Conservation (phyloP, 768 basidiomycete species). For the Gymnopilus dilepis region DNA sequence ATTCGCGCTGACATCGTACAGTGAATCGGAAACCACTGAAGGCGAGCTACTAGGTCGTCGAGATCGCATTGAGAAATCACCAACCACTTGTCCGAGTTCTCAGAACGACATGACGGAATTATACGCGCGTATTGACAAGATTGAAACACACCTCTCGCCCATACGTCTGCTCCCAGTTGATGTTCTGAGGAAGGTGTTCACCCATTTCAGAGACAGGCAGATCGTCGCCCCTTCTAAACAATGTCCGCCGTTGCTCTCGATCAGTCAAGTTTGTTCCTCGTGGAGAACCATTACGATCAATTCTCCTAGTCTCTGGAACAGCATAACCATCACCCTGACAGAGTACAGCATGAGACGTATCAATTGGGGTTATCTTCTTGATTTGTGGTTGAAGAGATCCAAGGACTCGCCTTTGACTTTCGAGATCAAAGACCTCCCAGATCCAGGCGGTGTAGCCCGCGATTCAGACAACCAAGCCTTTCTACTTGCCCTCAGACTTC, state of each 20-base stretch:
- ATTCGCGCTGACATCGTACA: too few relatives aligned
- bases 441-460: background rate
- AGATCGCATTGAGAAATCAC: too few relatives aligned
- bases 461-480: slow-evolving; percentile 14
- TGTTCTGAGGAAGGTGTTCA: background rate
- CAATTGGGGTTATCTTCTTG: slow-evolving; percentile 10
- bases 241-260: too few relatives aligned
- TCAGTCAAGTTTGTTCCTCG: too few relatives aligned
- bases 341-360: background rate
- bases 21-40: too few relatives aligned
- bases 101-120: too few relatives aligned
- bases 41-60: too few relatives aligned
- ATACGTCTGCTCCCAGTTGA: background rate
- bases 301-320: too few relatives aligned
- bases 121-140: background rate
- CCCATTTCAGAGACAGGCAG: background rate
- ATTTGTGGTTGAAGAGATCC: slow-evolving; percentile 33
- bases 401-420: slow-evolving; percentile 31
- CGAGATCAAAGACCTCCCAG: slow-evolving; percentile 23
- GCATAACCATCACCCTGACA: background rate
- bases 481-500: slow-evolving; percentile 29
- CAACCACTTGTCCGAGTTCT: too few relatives aligned
- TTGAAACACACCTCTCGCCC: background rate
- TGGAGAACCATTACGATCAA: too few relatives aligned
- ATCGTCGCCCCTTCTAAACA: too few relatives aligned